Percentiles rank a stretch among this genome's conserved stretches.
These are phyloP conservation scores for Venturia nashicola DNA, from an alignment of 2,329 filamentous ascomycete genomes.

Conservation along the genomic window DNA sequence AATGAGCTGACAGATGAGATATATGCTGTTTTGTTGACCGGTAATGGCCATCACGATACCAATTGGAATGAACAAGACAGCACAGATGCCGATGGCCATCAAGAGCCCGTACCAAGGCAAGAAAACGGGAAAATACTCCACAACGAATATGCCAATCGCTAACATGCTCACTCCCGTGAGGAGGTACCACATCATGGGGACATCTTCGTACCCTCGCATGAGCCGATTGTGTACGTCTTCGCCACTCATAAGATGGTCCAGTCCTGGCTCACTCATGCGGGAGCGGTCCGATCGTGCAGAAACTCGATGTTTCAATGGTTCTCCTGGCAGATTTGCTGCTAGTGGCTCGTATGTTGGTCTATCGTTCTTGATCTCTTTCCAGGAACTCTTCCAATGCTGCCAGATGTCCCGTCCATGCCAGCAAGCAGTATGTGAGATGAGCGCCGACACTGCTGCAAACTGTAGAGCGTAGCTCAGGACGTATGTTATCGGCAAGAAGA, in stretches of 20 bases:
- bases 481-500: conserved; percentile 79
- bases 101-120: conserved; percentile 79
- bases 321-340: background rate
- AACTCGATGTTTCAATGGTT: background rate
- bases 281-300: conserved; percentile 15
- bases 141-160: conserved; percentile 68
- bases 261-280: conserved; percentile 22
- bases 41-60: conserved; percentile 90
- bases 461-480: conserved; percentile 78
- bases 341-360: conserved; percentile 19
- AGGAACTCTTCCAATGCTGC: conserved; percentile 59
- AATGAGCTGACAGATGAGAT: conserved; percentile 75
- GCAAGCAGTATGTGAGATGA: conserved; percentile 69
- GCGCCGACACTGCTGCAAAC: conserved; percentile 68
- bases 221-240: conserved; percentile 78
- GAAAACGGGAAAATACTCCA: conserved; percentile 74
- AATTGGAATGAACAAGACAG: conserved; percentile 76
- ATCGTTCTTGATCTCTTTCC: conserved; percentile 45
- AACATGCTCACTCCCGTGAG: conserved; percentile 64
- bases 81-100: conserved; percentile 64
- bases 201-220: conserved; percentile 73
- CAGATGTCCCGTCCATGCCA: conserved; percentile 79
- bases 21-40: conserved; percentile 78
- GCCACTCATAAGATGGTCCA: conserved; percentile 46
- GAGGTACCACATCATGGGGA: conserved; percentile 71